Base-by-base conservation (phyloP, 2,329 filamentous ascomycete genomes). In the Alternaria alternata region DNA sequence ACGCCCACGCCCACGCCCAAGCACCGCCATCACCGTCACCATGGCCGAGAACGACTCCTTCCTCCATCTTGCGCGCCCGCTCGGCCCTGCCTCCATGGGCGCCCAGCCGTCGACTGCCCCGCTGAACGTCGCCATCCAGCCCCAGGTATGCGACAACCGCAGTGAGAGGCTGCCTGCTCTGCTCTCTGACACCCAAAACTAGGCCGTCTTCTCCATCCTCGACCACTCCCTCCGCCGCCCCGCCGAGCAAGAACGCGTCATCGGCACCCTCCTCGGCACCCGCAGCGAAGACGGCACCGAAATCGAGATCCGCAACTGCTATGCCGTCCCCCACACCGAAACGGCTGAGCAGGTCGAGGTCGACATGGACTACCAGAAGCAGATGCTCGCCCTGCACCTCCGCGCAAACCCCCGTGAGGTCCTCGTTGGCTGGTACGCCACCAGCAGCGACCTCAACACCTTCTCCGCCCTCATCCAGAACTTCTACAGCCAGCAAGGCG, bases 351-450 rank as follows among this genome's bases (percentile, higher is more conserved):
- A 99, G 82, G 95, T 99, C 75, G 95, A 99, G 82, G 95, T 99
- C 67, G 95, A 99, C 79, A 96, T 99, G 87, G 95, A 99, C 82
- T 99, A 98, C 83, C 95, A 99, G 84, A 98, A 98, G 88, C 94
- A 94, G 81, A 99, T 99, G 95, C 89, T 98, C 59, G 91, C 92
- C 61, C 85, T 99, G 72, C 94, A 97, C 79, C 89, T 98, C 71
- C 94, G 94, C 83, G 94, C 94, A 59, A 91, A 93, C 80, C 95
- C 95, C 51, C 92, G 93, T 81, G 95, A 99, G 82, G 89, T 93
- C 55, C 88, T 99, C 60, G 91, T 99, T 64, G 95, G 95, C 76
- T 99, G 95, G 95, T 99, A 99, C 84, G 96, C 95, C 66, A 99
- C 95, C 51, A 94, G 91, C 76, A 90, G 92, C 80, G 94, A 98